Conservation (phyloP, 768 basidiomycete species). For the Erythrobasidium yunnanense region DNA sequence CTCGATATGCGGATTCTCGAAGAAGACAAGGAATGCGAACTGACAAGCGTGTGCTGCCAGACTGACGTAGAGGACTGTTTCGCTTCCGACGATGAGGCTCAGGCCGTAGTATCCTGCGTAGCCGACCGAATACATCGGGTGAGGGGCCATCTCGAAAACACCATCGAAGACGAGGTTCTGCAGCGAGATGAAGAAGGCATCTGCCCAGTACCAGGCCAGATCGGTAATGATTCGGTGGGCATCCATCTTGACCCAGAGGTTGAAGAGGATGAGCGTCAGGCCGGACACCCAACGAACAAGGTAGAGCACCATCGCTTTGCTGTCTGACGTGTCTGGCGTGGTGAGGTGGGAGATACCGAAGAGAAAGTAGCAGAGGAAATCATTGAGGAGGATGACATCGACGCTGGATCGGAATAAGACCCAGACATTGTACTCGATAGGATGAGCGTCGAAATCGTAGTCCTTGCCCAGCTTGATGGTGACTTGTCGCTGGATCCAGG, state of each 20-base stretch:
- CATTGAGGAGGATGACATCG: constrained; percentile 90
- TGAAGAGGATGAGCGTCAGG: constrained; percentile 73
- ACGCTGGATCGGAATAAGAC: constrained; percentile 89
- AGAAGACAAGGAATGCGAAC: constrained; percentile 87
- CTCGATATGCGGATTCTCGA: constrained; percentile 96
- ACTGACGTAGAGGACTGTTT: constrained; percentile 80
- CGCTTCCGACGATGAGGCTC: constrained; percentile 77
- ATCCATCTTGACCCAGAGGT: constrained; percentile 96
- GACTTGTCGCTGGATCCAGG: constrained; percentile 79
- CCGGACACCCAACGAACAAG: constrained; percentile 83
- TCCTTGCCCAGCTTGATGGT: constrained; percentile 87
- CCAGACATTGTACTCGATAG: constrained; percentile 92
- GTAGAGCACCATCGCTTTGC: constrained; percentile 62
- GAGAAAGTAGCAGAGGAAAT: constrained; percentile 87
- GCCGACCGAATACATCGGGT: constrained; percentile 86
- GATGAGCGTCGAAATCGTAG: constrained; percentile 80
- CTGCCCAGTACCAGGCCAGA: constrained; percentile 92
- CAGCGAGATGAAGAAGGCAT: constrained; percentile 40
- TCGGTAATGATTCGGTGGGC: constrained; percentile 96
- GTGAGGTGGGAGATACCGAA: constrained; percentile 74
- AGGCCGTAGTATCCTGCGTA: constrained; percentile 58
- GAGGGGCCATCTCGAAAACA: constrained; percentile 85
- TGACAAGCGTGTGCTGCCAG: constrained; percentile 91
- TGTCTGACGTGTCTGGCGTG: constrained; percentile 54
- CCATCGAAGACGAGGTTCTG: constrained; percentile 82